Base-by-base conservation (phyloP, 176 grass and related monocot genomes). In the Lolium rigidum region DNA sequence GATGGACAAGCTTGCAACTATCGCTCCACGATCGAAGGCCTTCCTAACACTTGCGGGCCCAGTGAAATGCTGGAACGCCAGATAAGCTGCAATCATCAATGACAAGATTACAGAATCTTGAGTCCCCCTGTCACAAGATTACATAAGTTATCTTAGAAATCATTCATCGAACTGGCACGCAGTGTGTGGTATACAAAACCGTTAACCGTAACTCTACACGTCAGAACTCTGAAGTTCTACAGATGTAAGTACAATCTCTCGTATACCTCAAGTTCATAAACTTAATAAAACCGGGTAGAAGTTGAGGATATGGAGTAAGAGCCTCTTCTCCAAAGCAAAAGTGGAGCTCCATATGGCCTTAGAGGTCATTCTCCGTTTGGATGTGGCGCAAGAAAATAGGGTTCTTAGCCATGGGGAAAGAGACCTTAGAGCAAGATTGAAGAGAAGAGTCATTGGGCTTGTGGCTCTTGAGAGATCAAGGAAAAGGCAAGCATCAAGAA, bases 51-150 rank as follows among this genome's bases (percentile, higher is more conserved):
- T 22, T 77, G 86, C 90, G 0, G 61, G 46, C 31, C 88, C 79
- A 4, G 92, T 84, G 69, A 97, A 91, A 85, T 94, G 92, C 16
- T 94, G 92, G 78, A 90, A 84, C 25, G 90, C 82, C 48, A 97
- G 81, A 81, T 79, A 97, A 18, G 10, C 75, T 2, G 86, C 82
- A 26, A 91, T 88, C 16, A 69, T 88, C 84, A 86, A 58, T 14
- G 90, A 84, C 25, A 97, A 18, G 65, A 92, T 74, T 6, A 79
- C 67, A 59, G 90, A 87, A 2, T 84, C 86, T 84, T 91, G 88
- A 62, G 86, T 89, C 26, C 88, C 84, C 54, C 92, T 97, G 81
- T 72, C 10, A 37, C 59, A 74, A 58, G 17, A 56, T 37, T 22
- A 76, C 3, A 79, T 0, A 77, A 54, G 2, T 9, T 50, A 71